Percentiles rank a stretch among this genome's conserved stretches.
phyloP scores from a whole-genome alignment of 2,329 filamentous ascomycete species.

The Helotiales sp. region DNA sequence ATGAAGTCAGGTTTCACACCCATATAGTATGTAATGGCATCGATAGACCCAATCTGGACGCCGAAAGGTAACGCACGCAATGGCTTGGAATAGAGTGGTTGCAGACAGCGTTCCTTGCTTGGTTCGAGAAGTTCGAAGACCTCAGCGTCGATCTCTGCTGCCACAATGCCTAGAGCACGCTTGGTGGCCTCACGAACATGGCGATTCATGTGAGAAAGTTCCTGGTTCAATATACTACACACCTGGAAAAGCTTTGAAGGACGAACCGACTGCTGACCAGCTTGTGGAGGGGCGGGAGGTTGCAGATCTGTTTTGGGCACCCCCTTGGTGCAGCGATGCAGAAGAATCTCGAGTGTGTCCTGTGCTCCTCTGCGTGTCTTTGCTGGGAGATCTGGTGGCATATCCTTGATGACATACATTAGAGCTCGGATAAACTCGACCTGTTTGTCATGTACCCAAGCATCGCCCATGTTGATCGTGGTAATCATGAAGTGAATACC shows the following conservation, averaged over 20 bases:
- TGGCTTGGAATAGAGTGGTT: constrained; percentile 93
- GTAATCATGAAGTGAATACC: constrained; percentile 89
- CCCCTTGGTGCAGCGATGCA: constrained; percentile 76
- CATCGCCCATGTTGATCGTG: constrained; percentile 78
- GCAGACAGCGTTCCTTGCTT: constrained; percentile 85
- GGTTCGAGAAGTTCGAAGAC: constrained; percentile 87
- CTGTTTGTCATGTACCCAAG: constrained; percentile 81
- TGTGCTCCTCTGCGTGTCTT: constrained; percentile 83
- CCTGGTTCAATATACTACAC: constrained; percentile 81
- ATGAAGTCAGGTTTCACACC: constrained; percentile 86
- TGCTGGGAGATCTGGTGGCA: constrained; percentile 89
- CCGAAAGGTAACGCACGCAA: constrained; percentile 88
- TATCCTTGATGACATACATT: constrained; percentile 97
- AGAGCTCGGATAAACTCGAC: constrained; percentile 88
- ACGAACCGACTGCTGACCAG: constrained; percentile 56
- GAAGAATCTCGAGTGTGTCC: constrained; percentile 76
- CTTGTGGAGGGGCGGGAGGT: constrained; percentile 48
- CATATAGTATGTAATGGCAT: constrained; percentile 94
- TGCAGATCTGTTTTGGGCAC: constrained; percentile 77
- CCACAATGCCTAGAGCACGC: constrained; percentile 76
- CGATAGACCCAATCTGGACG: constrained; percentile 97
- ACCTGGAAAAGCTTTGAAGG: constrained; percentile 71
- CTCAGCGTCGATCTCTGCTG: constrained; percentile 73
- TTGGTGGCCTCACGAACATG: constrained; percentile 89
- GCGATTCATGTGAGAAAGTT: constrained; percentile 93